Evolutionary conservation across 164 flowering plant species (phyloP), one percentile per base, ranked within the genome.

Genomic region (Stephania cephalantha): DNA sequence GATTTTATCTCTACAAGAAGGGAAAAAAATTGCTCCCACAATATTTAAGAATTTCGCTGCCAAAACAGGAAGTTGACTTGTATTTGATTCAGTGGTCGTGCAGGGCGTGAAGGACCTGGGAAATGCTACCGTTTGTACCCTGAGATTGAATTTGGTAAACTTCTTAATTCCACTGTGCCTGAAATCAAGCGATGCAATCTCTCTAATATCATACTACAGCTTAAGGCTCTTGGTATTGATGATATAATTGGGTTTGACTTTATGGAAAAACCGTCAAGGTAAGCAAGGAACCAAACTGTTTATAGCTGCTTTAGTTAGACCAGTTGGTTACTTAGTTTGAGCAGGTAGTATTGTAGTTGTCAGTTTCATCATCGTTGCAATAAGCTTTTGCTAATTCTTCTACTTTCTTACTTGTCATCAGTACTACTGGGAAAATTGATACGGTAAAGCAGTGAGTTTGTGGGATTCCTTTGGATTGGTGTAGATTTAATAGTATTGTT

Each of bases 51-150:
- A 30, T 20, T 46, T 7, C 48, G 17, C 66, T 64, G 18, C 18
- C 7, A 1, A 17, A 8, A 55, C 7, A 65, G 50, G 18, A 69
- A 45, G 64, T 80, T 78, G 31, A 73, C 48, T 6, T 53, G 71
- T 61, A 73, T 73, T 68, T 79, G 11, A 20, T 81, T 64, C 86
- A 95, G 98, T 88, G 99, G 99, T 18, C 97, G 97, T 83, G 98
- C 98, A 80, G 99, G 99, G 70, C 97, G 98, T 84, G 97, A 95
- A 82, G 89, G 94, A 75, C 90, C 98, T 72, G 98, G 97, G 71
- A 95, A 95, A 77, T 95, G 98, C 82, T 95, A 86, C 73, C 88
- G 97, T n/a, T 87, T 93, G 29, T 95, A 95, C 77, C 91, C 90
- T 12, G 98, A 95, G 82, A 75, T 74, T 77, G 91, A 85, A 81